phyloP scores from a whole-genome alignment of 371 early-diverging fungal genomes.

The Syncephalastrum contaminatum region DNA sequence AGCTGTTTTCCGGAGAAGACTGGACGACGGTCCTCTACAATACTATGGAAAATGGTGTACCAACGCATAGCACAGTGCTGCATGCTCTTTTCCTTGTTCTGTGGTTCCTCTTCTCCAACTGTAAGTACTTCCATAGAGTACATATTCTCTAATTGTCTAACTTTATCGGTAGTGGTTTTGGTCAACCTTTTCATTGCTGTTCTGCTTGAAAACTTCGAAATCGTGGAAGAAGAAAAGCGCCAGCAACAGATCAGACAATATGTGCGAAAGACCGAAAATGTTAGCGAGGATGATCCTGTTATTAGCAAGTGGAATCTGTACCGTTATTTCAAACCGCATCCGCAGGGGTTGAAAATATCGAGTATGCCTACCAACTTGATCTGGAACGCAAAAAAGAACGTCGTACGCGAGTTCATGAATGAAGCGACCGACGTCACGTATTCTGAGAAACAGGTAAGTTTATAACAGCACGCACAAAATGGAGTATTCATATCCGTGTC shows the following conservation, averaged over 20 bases:
- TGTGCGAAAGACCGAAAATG: constrained; percentile 37
- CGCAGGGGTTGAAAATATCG: constrained; percentile 45
- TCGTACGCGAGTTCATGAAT: constrained; percentile 53
- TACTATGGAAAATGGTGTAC: constrained; percentile 46
- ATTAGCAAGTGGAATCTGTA: constrained; percentile 53
- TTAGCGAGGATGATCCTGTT: constrained; percentile 31
- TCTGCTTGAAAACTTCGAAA: constrained; percentile 70
- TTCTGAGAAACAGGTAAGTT: constrained; percentile 5
- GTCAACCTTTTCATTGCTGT: constrained; percentile 68
- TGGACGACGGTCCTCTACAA: constrained; percentile 65
- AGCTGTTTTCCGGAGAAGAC: constrained; percentile 71
- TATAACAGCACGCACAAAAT: no score
- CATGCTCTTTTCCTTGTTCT: constrained; percentile 57
- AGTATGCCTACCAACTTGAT: constrained; percentile 39
- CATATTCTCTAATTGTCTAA: neutral
- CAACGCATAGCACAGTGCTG: constrained; percentile 38
- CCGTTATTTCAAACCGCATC: constrained; percentile 51
- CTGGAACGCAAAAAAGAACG: constrained; percentile 48
- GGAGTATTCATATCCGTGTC: no score
- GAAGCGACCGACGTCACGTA: constrained; percentile 9
- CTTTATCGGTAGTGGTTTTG: constrained; percentile 41
- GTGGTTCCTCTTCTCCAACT: constrained; percentile 67
- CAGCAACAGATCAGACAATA: constrained; percentile 53
- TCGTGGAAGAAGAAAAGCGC: constrained; percentile 57
- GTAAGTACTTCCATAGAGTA: constrained; percentile 32